Conservation (phyloP, 768 basidiomycete species). For the Russula sp. region DNA sequence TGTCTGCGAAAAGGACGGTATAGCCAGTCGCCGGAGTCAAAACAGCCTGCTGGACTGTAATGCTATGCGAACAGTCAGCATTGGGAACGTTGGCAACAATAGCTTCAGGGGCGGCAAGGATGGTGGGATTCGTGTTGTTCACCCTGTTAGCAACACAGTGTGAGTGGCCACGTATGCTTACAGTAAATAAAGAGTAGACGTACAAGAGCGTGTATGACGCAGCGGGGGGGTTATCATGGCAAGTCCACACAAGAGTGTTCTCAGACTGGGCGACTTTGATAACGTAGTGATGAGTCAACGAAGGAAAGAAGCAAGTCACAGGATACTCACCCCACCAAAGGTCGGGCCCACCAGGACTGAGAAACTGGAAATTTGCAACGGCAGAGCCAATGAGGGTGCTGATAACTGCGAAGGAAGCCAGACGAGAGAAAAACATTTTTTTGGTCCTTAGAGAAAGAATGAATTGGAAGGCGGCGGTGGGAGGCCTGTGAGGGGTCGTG, state of each 20-base stretch:
- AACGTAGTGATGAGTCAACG: background rate
- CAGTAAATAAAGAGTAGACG: background rate
- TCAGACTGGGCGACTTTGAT: constrained; percentile 47
- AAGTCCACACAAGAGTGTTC: constrained; percentile 61
- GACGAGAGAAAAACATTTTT: constrained; percentile 33
- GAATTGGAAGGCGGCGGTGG: background rate
- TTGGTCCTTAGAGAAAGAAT: background rate
- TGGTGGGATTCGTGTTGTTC: constrained; percentile 37
- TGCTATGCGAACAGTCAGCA: constrained; percentile 51
- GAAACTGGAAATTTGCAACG: constrained; percentile 41
- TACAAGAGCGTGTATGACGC: constrained; percentile 31
- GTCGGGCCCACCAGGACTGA: constrained; percentile 37
- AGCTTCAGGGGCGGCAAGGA: constrained; percentile 40
- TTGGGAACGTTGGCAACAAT: constrained; percentile 48
- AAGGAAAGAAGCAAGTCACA: background rate
- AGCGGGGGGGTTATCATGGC: constrained; percentile 35
- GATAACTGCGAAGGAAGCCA: constrained; percentile 33
- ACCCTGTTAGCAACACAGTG: constrained; percentile 31
- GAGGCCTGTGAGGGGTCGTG: constrained; percentile 15
- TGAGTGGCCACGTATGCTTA: constrained; percentile 18
- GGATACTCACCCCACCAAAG: constrained; percentile 57
- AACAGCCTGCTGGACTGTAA: constrained; percentile 42
- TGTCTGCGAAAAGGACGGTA: constrained; percentile 45
- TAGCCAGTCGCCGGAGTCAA: constrained; percentile 42
- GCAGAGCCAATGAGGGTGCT: constrained; percentile 37